Evolutionary conservation across 768 basidiomycete species (phyloP).

Genomic region (Paxillus ammoniavirescens): DNA sequence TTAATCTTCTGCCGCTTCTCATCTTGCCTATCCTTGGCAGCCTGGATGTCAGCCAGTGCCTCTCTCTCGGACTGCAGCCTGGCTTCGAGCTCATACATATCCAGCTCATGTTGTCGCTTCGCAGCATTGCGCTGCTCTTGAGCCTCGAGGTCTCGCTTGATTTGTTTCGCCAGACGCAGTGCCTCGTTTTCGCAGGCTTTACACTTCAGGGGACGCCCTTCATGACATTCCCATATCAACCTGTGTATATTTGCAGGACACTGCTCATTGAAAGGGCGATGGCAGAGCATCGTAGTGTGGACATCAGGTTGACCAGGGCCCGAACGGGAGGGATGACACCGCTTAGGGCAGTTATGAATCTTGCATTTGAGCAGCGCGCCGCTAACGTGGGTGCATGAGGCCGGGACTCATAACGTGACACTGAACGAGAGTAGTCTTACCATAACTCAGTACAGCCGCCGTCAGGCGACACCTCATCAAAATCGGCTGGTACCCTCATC

Average conservation of each 20-base stretch:
- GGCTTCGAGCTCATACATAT: constrained; percentile 41
- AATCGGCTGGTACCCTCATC: constrained; percentile 44
- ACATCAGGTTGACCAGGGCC: constrained; percentile 41
- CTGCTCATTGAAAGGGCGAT: constrained; percentile 29
- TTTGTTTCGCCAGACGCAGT: constrained; percentile 39
- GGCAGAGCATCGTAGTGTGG: constrained; percentile 40
- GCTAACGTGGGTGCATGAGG: constrained; percentile 30
- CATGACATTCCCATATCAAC: constrained; percentile 42
- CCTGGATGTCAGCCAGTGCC: constrained; percentile 31
- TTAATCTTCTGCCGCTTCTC: constrained; percentile 39
- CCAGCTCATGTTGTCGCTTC: constrained; percentile 38
- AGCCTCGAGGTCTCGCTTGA: constrained; percentile 36
- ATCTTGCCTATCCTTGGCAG: constrained; percentile 34
- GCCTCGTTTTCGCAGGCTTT: constrained; percentile 44
- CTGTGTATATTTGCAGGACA: constrained; percentile 47
- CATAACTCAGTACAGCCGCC: constrained; percentile 63
- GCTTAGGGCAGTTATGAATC: constrained; percentile 54
- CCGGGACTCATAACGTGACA: background rate
- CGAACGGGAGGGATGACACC: constrained; percentile 55
- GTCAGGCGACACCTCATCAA: constrained; percentile 52
- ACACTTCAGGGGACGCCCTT: constrained; percentile 39
- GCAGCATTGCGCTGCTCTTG: constrained; percentile 47
- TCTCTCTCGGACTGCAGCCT: constrained; percentile 35
- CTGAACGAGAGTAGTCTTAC: constrained; percentile 33
- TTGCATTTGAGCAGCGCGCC: constrained; percentile 48